These are phyloP conservation scores for Cicer arietinum DNA, from an alignment of 306 rosid species.

Conservation along the genomic window DNA sequence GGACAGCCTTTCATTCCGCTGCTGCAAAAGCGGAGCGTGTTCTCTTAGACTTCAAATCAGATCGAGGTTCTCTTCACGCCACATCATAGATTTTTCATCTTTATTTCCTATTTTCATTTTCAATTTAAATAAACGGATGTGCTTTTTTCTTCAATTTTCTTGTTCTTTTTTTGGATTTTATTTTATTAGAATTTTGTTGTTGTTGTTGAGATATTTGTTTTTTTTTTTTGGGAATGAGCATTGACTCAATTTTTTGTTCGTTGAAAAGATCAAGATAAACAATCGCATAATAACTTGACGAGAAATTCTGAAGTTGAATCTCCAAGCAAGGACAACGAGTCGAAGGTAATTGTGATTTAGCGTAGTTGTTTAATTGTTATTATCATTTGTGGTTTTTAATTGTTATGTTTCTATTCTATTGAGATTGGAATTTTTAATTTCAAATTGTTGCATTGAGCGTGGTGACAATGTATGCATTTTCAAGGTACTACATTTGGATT, in stretches of 20 bases:
- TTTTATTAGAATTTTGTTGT: neutral
- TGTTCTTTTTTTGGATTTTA: neutral
- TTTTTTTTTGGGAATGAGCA: conserved; percentile 32
- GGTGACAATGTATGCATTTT: neutral
- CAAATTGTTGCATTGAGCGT: neutral
- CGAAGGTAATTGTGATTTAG: conserved; percentile 51
- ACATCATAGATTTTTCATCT: conserved; percentile 7
- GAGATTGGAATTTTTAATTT: neutral
- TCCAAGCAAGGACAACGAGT: conserved; percentile 48
- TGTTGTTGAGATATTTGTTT: neutral
- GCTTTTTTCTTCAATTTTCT: neutral
- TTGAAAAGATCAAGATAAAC: conserved; percentile 72
- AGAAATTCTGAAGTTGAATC: conserved; percentile 45
- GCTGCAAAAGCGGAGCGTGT: conserved; percentile 99
- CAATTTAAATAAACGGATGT: neutral
- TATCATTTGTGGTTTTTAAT: neutral
- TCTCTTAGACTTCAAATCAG: conserved; percentile 78
- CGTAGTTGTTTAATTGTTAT: neutral
- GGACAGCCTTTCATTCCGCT: conserved; percentile 94
- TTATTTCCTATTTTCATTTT: conserved; percentile 15
- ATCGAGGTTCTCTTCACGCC: conserved; percentile 66
- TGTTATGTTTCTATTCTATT: neutral
- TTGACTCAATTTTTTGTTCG: conserved; percentile 50
- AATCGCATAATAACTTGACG: conserved; percentile 46
- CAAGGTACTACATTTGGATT: conserved; percentile 2